Base-by-base conservation (phyloP, 2,329 filamentous ascomycete genomes). In the Salinomyces thailandicus region DNA sequence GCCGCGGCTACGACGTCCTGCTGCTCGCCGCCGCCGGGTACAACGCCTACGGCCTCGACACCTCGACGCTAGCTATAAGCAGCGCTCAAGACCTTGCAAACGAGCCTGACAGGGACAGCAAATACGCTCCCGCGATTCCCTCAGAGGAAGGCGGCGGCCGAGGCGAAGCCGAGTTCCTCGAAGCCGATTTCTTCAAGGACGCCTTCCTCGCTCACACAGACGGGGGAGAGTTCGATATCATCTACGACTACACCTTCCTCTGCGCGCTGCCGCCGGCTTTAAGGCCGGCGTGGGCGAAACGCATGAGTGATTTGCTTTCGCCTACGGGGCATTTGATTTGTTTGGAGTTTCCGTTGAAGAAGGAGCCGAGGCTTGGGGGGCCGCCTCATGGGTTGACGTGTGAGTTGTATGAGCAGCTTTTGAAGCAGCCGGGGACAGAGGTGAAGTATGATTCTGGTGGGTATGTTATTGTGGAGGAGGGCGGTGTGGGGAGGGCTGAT, bases 281-380 rank as follows among this genome's bases (percentile, higher is more conserved):
- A 39, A 66, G 75, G n/a, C 67, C 74, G 0, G 50, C 59, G 16
- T 80, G 76, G 75, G 69, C 75, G 2, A 57, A 63, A 12, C 66
- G 73, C 14, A 71, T 73, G 54, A 64, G 63, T 4, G 59, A 70
- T 37, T 62, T 79, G 5, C 65, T 79, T 8, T 60, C 68, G 11
- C 59, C 66, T 1, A 58, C 57, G 3, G 73, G 73, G 5, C 61
- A 64, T 33, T 62, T 79, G 36, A 64, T 79, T 33, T 79, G 75
- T 60, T 70, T 93, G 43, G 85, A 93, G 56, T 93, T 81, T 56
- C 85, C 85, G 7, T 76, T 79, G 1, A 71, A 74, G 43, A 91
- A 87, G 57, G 68, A 75, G 28, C 70, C 79, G 7, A 66, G 66
- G 8, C 67, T 71, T 7, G 69, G 69, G 7, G 85, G 85, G 0